Conservation (phyloP, 768 basidiomycete species). For the Collybiopsis luxurians region DNA sequence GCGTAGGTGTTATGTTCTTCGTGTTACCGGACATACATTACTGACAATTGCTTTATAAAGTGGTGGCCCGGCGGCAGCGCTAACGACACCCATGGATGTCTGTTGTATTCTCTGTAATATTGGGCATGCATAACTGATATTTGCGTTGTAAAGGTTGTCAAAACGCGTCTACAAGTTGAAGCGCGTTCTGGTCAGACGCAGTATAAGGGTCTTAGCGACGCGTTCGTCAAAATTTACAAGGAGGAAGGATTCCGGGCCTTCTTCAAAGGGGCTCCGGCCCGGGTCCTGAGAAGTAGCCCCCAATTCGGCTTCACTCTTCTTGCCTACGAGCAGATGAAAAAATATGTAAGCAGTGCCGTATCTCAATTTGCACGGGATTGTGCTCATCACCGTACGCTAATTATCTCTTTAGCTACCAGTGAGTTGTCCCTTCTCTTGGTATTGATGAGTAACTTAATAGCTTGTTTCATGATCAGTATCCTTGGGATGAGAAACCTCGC, state of each 20-base stretch:
- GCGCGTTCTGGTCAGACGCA: constrained; percentile 86
- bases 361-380: not conserved
- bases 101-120: constrained; percentile 13
- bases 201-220: constrained; percentile 89
- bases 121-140: constrained; percentile 10
- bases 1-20: constrained; percentile 52
- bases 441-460: constrained; percentile 5
- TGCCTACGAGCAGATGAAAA: constrained; percentile 72
- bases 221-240: constrained; percentile 84
- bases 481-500: constrained; percentile 68
- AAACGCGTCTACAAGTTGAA: constrained; percentile 94
- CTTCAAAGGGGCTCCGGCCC: constrained; percentile 90
- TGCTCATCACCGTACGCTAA: not conserved
- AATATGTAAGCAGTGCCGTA: constrained; percentile 34
- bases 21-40: no score
- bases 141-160: constrained; percentile 77
- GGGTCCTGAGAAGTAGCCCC: constrained; percentile 83
- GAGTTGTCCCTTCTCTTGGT: constrained; percentile 27
- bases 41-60: constrained; percentile 55
- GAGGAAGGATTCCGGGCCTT: constrained; percentile 90
- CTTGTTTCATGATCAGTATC: constrained; percentile 53
- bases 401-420: constrained; percentile 39
- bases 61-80: constrained; percentile 96
- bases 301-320: constrained; percentile 95
- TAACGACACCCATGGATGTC: constrained; percentile 87